Base-by-base conservation (phyloP, 371 early-diverging fungal genomes). In the Syncephalastrum monosporum region DNA sequence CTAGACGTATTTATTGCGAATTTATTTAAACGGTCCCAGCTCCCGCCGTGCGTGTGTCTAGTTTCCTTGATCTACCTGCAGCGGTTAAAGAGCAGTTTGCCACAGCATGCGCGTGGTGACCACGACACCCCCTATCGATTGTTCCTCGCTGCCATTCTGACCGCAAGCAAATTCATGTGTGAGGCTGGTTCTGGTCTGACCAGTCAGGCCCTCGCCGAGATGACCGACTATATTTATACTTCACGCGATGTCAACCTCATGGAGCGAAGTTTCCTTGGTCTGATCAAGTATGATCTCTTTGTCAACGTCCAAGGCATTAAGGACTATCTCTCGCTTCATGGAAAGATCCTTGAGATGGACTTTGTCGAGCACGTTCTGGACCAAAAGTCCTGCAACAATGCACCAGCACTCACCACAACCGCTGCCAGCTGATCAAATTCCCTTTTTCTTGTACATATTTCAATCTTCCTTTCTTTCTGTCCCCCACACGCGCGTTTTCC, bases 61-160 rank as follows among this genome's bases (percentile, higher is more conserved):
- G 84, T 87, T 5, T 82, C 87, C 0, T 65, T 89, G 42, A 83
- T 91, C 38, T 91, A 91, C 61, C 80, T 91, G n/a, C 81, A 88
- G 53, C 75, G 89, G 50, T 75, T 89, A n/a, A 83, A 88, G 62
- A 70, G 65, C n/a, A 68, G 75, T 25, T 59, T 91, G 56, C 84
- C 87, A 1, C 71, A 66, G 24, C 75, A 79, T 59, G 89, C 91
- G 43, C 81, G 83, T 42, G 89, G 89, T 15, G 83, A 86, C 52
- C 71, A 80, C 14, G 91, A 88, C 58, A 88, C 91, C 16, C 89
- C 89, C n/a, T 87, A 88, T 63, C 79, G 86, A 46, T 79, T 91
- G 38, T 89, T 91, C 56, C 57, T 91, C 41, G 88, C 88, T 0
- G 85, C 91, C 5, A 71, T 89, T 47, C 65, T 91, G 38, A 80